Percentiles rank a stretch among this genome's conserved stretches.
Evolutionary conservation across 2,329 filamentous ascomycete genomes (phyloP).

Genomic region (Epichloe amarillans): DNA sequence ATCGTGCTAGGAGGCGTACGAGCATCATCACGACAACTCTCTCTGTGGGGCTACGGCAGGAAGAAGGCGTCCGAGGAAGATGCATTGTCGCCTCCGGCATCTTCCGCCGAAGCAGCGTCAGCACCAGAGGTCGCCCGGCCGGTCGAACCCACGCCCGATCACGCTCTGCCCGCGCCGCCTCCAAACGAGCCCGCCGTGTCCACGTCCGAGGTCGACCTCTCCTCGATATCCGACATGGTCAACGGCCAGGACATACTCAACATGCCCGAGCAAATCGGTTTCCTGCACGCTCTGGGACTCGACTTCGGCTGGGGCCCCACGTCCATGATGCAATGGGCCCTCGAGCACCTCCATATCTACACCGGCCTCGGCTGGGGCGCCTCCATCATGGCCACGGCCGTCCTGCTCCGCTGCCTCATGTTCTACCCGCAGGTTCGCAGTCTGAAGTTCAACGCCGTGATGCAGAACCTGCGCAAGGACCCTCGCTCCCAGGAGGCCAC

Average conservation of each 20-base stretch:
- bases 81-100: constrained; percentile 4
- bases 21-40: constrained; percentile 18
- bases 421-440: constrained; percentile 43
- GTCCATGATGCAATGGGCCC: constrained; percentile 53
- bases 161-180: constrained; percentile 8
- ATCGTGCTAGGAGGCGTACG: constrained; percentile 19
- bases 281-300: constrained; percentile 67
- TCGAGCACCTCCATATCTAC: constrained; percentile 76
- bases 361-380: constrained; percentile 70
- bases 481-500: constrained; percentile 37
- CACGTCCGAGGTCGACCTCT: constrained; percentile 21
- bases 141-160: constrained; percentile 6
- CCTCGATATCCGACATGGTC: constrained; percentile 21
- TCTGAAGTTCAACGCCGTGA: constrained; percentile 33
- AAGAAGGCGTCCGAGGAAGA: constrained; percentile 11
- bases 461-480: constrained; percentile 42
- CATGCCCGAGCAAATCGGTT: constrained; percentile 67
- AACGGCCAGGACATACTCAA: constrained; percentile 34
- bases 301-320: constrained; percentile 81
- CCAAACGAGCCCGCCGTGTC: constrained; percentile 12
- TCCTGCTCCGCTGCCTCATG: constrained; percentile 50
- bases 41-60: constrained; percentile 22
- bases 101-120: constrained; percentile 7
- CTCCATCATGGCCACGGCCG: constrained; percentile 52
- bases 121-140: constrained; percentile 7